These are phyloP conservation scores for Nepenthes gracilis DNA, from an alignment of 148 eudicot species.

Conservation along the genomic window DNA sequence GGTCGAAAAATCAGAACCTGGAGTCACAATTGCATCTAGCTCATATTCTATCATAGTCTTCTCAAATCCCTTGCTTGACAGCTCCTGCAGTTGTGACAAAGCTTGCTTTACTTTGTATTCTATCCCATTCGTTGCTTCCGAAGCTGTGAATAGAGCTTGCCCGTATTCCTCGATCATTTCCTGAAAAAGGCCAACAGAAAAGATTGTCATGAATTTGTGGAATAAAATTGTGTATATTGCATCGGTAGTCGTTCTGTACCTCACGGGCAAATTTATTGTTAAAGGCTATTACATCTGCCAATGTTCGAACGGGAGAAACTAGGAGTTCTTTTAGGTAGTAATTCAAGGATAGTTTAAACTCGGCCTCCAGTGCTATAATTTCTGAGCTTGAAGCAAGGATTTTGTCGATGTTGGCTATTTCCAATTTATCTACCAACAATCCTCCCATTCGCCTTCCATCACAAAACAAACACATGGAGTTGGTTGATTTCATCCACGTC, in stretches of 20 bases:
- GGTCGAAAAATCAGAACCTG: conserved; percentile 2
- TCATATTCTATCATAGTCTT: conserved; percentile 33
- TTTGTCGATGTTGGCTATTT: conserved; percentile 20
- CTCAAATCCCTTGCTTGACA: conserved; percentile 33
- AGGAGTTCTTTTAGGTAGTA: conserved; percentile 26
- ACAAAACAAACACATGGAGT: not conserved
- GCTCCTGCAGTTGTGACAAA: conserved; percentile 2
- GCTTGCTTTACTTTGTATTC: conserved; percentile 17
- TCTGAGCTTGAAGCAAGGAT: conserved; percentile 19
- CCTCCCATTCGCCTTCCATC: conserved; percentile 30
- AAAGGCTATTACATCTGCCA: conserved; percentile 40
- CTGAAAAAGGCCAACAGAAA: conserved; percentile 10
- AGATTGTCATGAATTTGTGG: not conserved
- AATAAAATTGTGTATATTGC: not conserved
- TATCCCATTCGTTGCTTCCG: conserved; percentile 34
- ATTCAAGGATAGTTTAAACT: conserved; percentile 38
- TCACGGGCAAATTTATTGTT: conserved; percentile 17
- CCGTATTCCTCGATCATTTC: conserved; percentile 32
- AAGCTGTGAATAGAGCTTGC: conserved; percentile 29
- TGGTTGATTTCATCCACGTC: not conserved
- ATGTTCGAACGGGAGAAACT: conserved; percentile 30
- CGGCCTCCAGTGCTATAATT: conserved; percentile 15
- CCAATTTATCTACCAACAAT: conserved; percentile 26
- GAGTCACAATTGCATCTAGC: conserved; percentile 41
- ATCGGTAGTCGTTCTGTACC: not conserved